Percentiles rank a stretch among this genome's conserved stretches.
Evolutionary conservation across 2,329 filamentous ascomycete species (phyloP).

Genomic region (Cladobotryum mycophilum): DNA sequence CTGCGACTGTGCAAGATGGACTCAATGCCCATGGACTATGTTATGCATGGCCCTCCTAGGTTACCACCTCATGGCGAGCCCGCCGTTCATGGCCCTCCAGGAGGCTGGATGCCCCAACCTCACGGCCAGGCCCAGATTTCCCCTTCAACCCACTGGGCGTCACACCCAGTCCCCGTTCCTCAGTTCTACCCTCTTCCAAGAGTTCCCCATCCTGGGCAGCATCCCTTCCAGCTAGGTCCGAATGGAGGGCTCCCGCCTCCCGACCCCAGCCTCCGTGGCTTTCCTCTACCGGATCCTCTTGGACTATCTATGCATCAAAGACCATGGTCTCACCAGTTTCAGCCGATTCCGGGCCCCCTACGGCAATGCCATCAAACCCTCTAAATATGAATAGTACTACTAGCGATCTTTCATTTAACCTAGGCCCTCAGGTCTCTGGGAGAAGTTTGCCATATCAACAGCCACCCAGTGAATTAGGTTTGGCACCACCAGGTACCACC

Average conservation of each 20-base stretch:
- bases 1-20: conserved; percentile 18
- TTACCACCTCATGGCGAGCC: conserved; percentile 4
- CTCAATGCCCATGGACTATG: conserved; percentile 28
- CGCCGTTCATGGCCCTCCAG: conserved; percentile 5
- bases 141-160: neutral
- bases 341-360: neutral
- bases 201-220: conserved; percentile 12
- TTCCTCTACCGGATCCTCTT: conserved; percentile 12
- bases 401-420: neutral
- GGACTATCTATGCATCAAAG: neutral
- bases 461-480: conserved; percentile 1
- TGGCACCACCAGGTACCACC: conserved; percentile 13
- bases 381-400: neutral
- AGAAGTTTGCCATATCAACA: conserved; percentile 1
- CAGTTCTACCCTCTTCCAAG: conserved; percentile 17
- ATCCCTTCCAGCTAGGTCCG: conserved; percentile 17
- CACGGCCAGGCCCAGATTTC: neutral
- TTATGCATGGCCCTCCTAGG: conserved; percentile 20
- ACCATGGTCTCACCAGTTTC: conserved; percentile 1
- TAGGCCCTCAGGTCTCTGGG: neutral
- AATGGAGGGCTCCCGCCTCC: conserved; percentile 20
- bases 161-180: conserved; percentile 10
- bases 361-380: conserved; percentile 1
- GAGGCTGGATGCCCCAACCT: conserved; percentile 5
- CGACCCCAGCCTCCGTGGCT: conserved; percentile 15